phyloP scores from a whole-genome alignment of 768 basidiomycete species.

The Chlorophyllum brunneum region DNA sequence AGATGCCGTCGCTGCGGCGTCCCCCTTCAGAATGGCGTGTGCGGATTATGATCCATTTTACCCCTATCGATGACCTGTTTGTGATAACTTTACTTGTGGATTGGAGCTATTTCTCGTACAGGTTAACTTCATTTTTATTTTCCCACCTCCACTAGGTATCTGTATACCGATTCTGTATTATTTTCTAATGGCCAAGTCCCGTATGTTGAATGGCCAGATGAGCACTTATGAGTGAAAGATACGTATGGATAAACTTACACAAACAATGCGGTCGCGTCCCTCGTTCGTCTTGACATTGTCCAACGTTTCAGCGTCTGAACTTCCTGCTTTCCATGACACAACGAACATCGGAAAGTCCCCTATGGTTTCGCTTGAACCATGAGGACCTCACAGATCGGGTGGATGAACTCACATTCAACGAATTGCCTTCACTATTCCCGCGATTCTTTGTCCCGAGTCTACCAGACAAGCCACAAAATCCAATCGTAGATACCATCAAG shows the following conservation, averaged over 20 bases:
- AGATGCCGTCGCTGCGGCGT: slow-evolving; percentile 53
- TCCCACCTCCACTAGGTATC: neutral
- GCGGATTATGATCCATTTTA: slow-evolving; percentile 19
- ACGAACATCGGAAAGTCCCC: neutral
- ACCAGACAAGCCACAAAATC: slow-evolving; percentile 72
- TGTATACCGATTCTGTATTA: too few species aligned
- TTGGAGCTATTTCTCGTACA: neutral
- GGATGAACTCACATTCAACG: slow-evolving; percentile 13
- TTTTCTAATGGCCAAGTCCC: too few species aligned
- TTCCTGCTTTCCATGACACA: neutral
- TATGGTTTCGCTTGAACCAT: slow-evolving; percentile 2
- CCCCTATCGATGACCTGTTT: neutral
- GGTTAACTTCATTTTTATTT: neutral
- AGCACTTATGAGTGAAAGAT: neutral
- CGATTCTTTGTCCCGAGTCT: slow-evolving; percentile 64
- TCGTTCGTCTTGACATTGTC: too few species aligned
- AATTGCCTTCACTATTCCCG: slow-evolving; percentile 37
- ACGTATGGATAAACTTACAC: neutral
- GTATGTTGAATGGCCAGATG: too few species aligned
- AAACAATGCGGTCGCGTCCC: neutral
- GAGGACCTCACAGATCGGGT: slow-evolving; percentile 1
- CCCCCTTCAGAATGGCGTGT: slow-evolving; percentile 41
- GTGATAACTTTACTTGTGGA: neutral
- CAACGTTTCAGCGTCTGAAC: too few species aligned
- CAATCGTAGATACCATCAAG: slow-evolving; percentile 60